phyloP scores from a whole-genome alignment of 108 stramenopile species.

The Aureococcus anophagefferens region DNA sequence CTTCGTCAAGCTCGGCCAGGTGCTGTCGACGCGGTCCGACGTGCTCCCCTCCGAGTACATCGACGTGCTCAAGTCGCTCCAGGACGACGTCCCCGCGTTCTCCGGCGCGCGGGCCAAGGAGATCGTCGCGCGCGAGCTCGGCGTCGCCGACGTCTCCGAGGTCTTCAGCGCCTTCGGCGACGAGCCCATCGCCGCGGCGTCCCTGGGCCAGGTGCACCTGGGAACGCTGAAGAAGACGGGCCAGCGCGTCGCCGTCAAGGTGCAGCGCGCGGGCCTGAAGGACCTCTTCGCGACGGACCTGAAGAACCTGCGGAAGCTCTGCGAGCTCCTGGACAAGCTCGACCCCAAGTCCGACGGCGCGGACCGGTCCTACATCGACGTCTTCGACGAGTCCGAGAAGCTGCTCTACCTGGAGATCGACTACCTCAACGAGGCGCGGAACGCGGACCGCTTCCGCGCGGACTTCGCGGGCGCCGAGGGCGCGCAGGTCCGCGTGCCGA shows the following conservation, averaged over 20 bases:
- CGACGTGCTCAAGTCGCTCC: slow-evolving; percentile 72
- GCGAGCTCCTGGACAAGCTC: slow-evolving; percentile 77
- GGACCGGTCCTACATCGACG: slow-evolving; percentile 79
- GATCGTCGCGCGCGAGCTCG: slow-evolving; percentile 71
- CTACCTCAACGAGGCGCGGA: slow-evolving; percentile 80
- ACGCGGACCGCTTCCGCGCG: slow-evolving; percentile 65
- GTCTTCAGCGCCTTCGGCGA: slow-evolving; percentile 70
- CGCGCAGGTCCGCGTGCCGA: slow-evolving; percentile 62
- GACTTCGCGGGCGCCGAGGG: slow-evolving; percentile 71
- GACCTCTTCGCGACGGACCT: slow-evolving; percentile 89
- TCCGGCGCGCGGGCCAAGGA: slow-evolving; percentile 66
- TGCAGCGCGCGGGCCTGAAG: slow-evolving; percentile 79
- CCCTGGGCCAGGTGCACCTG: slow-evolving; percentile 78
- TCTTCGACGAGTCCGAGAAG: slow-evolving; percentile 78
- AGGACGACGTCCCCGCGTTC: slow-evolving; percentile 91
- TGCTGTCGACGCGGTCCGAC: slow-evolving; percentile 64
- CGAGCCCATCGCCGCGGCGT: slow-evolving; percentile 77
- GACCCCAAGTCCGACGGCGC: slow-evolving; percentile 90
- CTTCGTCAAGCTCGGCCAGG: slow-evolving; percentile 78
- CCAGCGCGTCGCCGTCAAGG: slow-evolving; percentile 75
- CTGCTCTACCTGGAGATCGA: slow-evolving; percentile 86
- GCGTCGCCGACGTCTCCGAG: slow-evolving; percentile 42
- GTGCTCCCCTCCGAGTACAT: slow-evolving; percentile 75
- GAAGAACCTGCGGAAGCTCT: slow-evolving; percentile 75
- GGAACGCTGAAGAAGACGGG: slow-evolving; percentile 65